Percentiles rank a stretch among this genome's conserved stretches.
phyloP scores from a whole-genome alignment of 495 filamentous ascomycete species.

The Opeltia flavorubescens region DNA sequence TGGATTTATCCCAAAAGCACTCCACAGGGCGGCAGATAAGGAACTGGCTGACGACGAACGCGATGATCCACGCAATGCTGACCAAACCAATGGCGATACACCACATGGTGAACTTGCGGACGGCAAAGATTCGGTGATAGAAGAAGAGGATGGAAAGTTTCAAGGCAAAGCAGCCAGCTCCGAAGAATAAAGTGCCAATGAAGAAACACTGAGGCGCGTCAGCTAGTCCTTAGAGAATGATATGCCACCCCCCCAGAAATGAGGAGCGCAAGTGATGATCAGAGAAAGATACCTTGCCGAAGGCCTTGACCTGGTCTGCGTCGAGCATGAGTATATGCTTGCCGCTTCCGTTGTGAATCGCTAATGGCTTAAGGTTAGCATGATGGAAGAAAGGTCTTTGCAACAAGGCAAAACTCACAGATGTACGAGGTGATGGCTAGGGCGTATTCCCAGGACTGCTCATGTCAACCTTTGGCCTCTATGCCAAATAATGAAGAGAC shows the following conservation, averaged over 20 bases:
- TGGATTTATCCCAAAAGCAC: not conserved
- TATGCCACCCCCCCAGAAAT: no score
- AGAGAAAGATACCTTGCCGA: not conserved
- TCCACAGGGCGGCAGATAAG: not conserved
- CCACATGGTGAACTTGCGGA: not conserved
- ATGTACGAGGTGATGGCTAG: not conserved
- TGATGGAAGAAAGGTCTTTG: not conserved
- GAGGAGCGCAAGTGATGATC: no score
- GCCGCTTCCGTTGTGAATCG: not conserved
- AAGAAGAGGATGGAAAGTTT: not conserved
- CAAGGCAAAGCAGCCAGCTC: no score
- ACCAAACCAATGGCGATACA: not conserved
- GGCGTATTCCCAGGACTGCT: not conserved
- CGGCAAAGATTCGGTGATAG: not conserved
- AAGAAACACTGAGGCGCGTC: no score
- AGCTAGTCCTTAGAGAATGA: no score
- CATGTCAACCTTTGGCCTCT: not conserved
- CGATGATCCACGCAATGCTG: not conserved
- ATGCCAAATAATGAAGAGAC: not conserved
- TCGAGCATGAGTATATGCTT: not conserved
- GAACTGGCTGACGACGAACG: not conserved
- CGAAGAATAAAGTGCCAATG: no score
- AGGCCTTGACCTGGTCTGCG: not conserved
- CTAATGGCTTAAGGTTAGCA: not conserved
- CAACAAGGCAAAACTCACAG: not conserved